A percentile compares a stretch with the other conserved stretches of the same genome.
Conservation (phyloP, 176 grass and related monocot species). For the Musa schizocarpa region DNA sequence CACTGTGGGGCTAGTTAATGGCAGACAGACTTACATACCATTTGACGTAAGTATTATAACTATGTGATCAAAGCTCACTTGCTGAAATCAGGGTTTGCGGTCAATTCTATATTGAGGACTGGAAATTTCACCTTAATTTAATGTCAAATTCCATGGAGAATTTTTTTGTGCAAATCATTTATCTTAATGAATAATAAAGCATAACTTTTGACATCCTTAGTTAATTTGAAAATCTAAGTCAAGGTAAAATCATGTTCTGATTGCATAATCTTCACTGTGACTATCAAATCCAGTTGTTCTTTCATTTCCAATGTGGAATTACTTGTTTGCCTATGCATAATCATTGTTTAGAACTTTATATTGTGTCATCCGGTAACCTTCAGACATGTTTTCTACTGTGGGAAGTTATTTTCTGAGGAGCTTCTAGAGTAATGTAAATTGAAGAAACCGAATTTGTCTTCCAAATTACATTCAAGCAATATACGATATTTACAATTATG, state of each 20-base stretch:
- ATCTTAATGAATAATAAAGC: background rate
- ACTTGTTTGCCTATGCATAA: too few relatives aligned
- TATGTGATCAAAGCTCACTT: background rate
- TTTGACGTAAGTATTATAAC: constrained; percentile 13
- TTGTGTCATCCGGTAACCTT: too few relatives aligned
- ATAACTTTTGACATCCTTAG: background rate
- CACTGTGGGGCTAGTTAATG: constrained; percentile 21
- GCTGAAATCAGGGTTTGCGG: background rate
- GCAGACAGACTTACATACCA: constrained; percentile 22
- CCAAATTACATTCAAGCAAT: too few relatives aligned
- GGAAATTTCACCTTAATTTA: background rate
- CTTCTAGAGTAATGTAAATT: too few relatives aligned
- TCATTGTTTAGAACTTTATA: too few relatives aligned
- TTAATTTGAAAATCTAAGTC: background rate
- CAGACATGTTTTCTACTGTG: too few relatives aligned
- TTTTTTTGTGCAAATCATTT: background rate
- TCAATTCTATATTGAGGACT: background rate
- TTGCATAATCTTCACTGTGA: background rate
- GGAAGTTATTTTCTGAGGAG: too few relatives aligned
- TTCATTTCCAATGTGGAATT: too few relatives aligned
- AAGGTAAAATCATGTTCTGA: background rate
- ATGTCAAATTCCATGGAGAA: background rate
- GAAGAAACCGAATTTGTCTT: too few relatives aligned
- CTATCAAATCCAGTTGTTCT: background rate
- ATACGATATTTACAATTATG: too few relatives aligned